phyloP scores from a whole-genome alignment of 179 eudicot genomes.

The Silene noctiflora region DNA sequence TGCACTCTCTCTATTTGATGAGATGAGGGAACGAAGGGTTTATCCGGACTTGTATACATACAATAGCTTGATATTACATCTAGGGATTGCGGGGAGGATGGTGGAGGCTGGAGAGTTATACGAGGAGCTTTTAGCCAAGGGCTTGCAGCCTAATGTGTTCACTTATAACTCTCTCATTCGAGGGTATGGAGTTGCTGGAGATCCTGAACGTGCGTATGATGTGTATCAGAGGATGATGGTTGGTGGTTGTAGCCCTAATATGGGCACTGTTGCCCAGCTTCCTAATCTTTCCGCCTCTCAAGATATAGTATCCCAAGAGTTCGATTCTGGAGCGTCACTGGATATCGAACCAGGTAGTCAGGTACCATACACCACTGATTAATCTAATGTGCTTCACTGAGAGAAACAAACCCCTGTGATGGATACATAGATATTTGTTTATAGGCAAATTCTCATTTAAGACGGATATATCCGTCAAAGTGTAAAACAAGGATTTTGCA shows the following conservation, averaged over 20 bases:
- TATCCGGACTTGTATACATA: constrained; percentile 71
- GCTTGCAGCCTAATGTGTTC: constrained; percentile 74
- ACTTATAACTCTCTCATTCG: constrained; percentile 90
- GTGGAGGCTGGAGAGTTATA: constrained; percentile 71
- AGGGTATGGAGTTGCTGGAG: constrained; percentile 74
- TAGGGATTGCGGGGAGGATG: constrained; percentile 69
- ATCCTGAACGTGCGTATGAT: constrained; percentile 66
- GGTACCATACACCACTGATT: constrained; percentile 4
- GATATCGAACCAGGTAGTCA: background rate
- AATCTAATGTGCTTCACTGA: no score
- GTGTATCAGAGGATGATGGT: constrained; percentile 88
- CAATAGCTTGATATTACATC: constrained; percentile 73
- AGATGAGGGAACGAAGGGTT: constrained; percentile 59
- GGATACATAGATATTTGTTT: no score
- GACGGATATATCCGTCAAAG: no score
- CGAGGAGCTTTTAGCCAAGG: constrained; percentile 66
- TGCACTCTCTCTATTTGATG: constrained; percentile 60
- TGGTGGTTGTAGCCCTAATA: constrained; percentile 87
- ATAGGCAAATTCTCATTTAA: no score
- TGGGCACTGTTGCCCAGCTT: constrained; percentile 80
- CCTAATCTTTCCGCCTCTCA: constrained; percentile 50
- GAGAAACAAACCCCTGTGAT: no score
- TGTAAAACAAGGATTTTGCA: no score
- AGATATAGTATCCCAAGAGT: background rate
- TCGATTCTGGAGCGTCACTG: constrained; percentile 6